Evolutionary conservation across 2,329 filamentous ascomycete species (phyloP).

Genomic region (Calonectria hongkongensis): DNA sequence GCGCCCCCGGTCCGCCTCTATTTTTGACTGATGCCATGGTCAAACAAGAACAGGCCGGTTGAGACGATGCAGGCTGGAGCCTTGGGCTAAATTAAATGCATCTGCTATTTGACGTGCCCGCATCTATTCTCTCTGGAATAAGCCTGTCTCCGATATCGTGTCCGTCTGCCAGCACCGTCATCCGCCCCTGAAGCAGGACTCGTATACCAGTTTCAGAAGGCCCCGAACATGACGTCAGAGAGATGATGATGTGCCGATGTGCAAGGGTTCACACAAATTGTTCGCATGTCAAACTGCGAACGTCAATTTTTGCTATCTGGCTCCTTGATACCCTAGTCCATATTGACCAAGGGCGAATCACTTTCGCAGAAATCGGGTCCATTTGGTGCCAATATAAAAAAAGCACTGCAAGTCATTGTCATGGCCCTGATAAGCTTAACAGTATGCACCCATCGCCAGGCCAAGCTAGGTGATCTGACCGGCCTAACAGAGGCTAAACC

Average conservation of each 20-base stretch:
- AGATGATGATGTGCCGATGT: constrained; percentile 21
- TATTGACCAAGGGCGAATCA: constrained; percentile 10
- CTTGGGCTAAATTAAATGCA: neutral
- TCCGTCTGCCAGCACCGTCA: neutral
- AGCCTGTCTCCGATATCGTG: neutral
- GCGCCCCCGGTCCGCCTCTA: neutral
- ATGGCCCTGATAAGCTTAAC: neutral
- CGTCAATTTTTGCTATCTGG: constrained; percentile 2
- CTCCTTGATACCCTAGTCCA: constrained; percentile 3
- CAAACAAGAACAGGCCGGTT: constrained; percentile 4
- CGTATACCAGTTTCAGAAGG: constrained; percentile 13
- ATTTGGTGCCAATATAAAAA: neutral
- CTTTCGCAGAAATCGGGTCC: neutral
- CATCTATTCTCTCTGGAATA: neutral
- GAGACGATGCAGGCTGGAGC: neutral
- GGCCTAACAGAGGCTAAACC: neutral
- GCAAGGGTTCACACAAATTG: constrained; percentile 22
- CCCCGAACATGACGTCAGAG: constrained; percentile 15
- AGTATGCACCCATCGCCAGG: neutral
- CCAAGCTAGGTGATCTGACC: neutral
- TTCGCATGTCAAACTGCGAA: neutral
- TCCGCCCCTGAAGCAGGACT: constrained; percentile 7
- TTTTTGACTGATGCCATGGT: constrained; percentile 15
- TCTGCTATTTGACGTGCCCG: too few species aligned
- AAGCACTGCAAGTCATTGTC: neutral